Evolutionary conservation across 139 green algal genomes (phyloP).

Genomic region (Ostreobium quekettii): DNA sequence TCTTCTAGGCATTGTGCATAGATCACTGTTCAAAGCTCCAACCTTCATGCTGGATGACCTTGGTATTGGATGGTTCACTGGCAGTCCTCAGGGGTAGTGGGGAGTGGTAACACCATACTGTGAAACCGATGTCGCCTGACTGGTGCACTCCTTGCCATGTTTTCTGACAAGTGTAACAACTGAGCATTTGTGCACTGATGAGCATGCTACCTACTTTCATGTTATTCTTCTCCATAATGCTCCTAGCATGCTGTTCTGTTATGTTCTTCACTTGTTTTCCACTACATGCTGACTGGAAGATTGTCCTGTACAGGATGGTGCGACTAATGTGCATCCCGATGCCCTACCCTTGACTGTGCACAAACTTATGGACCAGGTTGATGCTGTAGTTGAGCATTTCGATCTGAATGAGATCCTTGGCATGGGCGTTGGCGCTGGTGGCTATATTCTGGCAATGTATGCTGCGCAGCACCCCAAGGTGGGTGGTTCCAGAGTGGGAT

Average conservation of each 20-base stretch:
- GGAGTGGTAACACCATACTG: too few species aligned
- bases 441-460: constrained; percentile 25
- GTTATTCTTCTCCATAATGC: background rate
- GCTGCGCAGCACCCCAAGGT: constrained; percentile 16
- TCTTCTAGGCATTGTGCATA: too few species aligned
- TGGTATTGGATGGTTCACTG: too few species aligned
- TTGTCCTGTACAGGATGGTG: constrained; percentile 1
- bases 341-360: constrained; percentile 24
- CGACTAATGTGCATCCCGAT: background rate
- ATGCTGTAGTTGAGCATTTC: constrained; percentile 27
- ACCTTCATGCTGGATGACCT: too few species aligned
- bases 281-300: background rate
- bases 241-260: background rate
- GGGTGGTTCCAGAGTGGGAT: too few species aligned
- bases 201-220: background rate
- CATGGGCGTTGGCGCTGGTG: constrained; percentile 29
- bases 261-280: background rate
- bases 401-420: constrained; percentile 23
- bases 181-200: background rate
- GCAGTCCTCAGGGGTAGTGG: too few species aligned
- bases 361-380: constrained; percentile 21
- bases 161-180: background rate
- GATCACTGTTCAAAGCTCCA: too few species aligned
- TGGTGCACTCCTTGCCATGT: background rate
- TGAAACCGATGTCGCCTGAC: too few species aligned